Evolutionary conservation across 768 basidiomycete species (phyloP).

Genomic region (Mycena haematopus): DNA sequence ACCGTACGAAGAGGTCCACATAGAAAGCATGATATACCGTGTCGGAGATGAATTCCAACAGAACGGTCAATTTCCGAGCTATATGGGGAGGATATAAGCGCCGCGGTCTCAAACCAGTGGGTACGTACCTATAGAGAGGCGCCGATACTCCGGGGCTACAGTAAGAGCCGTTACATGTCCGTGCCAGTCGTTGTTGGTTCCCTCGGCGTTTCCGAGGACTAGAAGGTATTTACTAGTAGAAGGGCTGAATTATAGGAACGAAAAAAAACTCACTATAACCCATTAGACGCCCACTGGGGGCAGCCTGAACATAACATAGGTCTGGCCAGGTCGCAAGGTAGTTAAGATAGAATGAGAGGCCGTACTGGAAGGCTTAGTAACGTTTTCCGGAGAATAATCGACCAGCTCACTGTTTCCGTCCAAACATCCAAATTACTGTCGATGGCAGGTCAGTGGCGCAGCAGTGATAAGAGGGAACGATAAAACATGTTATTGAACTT

Average conservation of each 20-base stretch:
- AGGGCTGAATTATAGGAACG: background rate
- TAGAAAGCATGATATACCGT: constrained; percentile 84
- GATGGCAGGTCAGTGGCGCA: constrained; percentile 21
- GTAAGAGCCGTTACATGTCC: constrained; percentile 96
- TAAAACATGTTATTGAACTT: constrained; percentile 88
- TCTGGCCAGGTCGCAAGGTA: constrained; percentile 94
- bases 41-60: constrained; percentile 87
- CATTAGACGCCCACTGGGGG: constrained; percentile 85
- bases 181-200: constrained; percentile 76
- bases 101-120: background rate
- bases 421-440: constrained; percentile 91
- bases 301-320: constrained; percentile 83
- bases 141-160: constrained; percentile 92
- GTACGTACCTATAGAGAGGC: constrained; percentile 46
- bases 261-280: constrained; percentile 51
- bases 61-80: constrained; percentile 84
- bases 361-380: constrained; percentile 60
- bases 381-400: background rate
- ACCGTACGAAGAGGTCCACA: constrained; percentile 95
- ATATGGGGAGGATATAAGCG: constrained; percentile 53
- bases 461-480: background rate
- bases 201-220: constrained; percentile 97
- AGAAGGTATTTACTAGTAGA: constrained; percentile 1
- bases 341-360: constrained; percentile 85
- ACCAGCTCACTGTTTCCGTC: constrained; percentile 88